Evolutionary conservation across 345 rosid genomes (phyloP), one percentile per base, ranked within the genome.

Genomic region (Combretum micranthum): DNA sequence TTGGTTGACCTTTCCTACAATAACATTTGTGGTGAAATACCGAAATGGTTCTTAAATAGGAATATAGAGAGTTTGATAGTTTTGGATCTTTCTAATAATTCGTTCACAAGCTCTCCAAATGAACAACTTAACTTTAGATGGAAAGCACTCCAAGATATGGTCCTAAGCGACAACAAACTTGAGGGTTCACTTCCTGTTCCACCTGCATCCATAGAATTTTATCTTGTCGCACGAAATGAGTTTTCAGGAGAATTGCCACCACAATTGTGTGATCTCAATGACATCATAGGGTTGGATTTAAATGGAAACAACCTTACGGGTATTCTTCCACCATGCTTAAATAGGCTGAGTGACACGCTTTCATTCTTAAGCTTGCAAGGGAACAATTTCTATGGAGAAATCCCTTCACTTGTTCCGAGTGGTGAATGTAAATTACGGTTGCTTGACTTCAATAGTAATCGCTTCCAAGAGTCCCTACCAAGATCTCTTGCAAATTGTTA

Each of bases 131-230:
- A 16, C n/a, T 32, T 63, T 4, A 26, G 23, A 54, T 63, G 66
- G 66, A 15, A 13, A 7, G 44, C 14, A 2, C 62, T 56, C 7
- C 12, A 4, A 17, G 20, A 20, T 12, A 44, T 64, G 8, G 69
- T 56, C 44, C 62, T 64, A 11, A 18, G 52, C 9, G 50, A 15
- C 51, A 64, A 64, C 18, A 11, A 52, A 9, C 44, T 64, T n/a
- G 56, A 50, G 8, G 69, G 69, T 23, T 47, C 51, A 17, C 50
- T 57, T 3, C 69, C 69, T 0, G 11, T 23, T 42, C 68, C 62
- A 9, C 56, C 50, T 4, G 15, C 14, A 10, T 44, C 52, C 62
- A 64, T 57, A n/a, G 0, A 0, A 5, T n/a, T 15, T 17, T 64
- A 39, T 19, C 44, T 13, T 0, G 39, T 52, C 50, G 49, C 69